Conservation (phyloP, 2,329 filamentous ascomycete genomes). For the Claviceps humidiphila region DNA sequence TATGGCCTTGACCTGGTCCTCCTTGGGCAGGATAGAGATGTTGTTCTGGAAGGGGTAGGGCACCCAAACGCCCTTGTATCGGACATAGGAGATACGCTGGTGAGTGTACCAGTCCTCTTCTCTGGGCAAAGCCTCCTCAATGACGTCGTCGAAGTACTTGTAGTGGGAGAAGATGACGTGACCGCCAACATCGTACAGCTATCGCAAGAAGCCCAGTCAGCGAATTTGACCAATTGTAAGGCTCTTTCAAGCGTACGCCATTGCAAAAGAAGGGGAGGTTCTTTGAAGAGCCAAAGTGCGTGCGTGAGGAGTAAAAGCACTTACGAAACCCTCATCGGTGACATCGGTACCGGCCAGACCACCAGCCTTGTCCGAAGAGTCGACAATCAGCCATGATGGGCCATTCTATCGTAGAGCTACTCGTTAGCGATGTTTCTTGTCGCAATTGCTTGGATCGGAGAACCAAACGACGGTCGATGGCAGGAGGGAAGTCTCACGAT, state of each 20-base stretch:
- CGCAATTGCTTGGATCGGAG: background rate
- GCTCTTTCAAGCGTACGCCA: background rate
- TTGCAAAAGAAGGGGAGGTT: too few species aligned
- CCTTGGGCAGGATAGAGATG: conserved; percentile 94
- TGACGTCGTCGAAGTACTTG: conserved; percentile 99
- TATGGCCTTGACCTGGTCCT: conserved; percentile 89
- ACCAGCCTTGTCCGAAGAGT: conserved; percentile 82
- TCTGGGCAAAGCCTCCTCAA: conserved; percentile 90
- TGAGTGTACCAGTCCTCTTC: conserved; percentile 94
- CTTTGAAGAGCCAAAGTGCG: background rate
- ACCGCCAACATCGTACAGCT: conserved; percentile 97
- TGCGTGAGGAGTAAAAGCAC: conserved; percentile 25
- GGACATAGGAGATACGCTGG: conserved; percentile 97
- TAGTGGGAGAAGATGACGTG: conserved; percentile 99
- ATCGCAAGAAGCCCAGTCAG: conserved; percentile 4
- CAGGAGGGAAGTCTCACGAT: conserved; percentile 48
- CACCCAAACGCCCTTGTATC: conserved; percentile 92
- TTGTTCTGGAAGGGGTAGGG: conserved; percentile 99
- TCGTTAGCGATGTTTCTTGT: conserved; percentile 14
- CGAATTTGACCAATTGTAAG: background rate
- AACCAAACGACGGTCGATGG: conserved; percentile 14
- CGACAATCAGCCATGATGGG: conserved; percentile 91
- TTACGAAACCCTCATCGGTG: conserved; percentile 91
- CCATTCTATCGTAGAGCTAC: conserved; percentile 47
- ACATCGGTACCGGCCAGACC: conserved; percentile 92